Conservation (phyloP, 768 basidiomycete genomes). For the Pleurotus citrinopileatus region DNA sequence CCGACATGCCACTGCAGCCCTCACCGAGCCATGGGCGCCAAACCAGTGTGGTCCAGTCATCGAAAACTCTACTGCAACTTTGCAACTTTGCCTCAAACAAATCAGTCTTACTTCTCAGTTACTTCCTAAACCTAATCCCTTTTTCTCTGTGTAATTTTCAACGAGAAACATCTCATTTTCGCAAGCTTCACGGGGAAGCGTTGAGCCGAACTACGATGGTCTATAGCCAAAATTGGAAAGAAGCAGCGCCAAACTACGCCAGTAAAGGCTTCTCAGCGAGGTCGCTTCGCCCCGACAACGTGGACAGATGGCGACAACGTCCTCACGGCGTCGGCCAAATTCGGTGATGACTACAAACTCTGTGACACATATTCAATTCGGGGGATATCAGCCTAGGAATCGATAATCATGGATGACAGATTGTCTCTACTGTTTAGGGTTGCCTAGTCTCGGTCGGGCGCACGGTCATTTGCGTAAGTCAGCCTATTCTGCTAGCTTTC, state of each 20-base stretch:
- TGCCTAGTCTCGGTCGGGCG: too few relatives aligned
- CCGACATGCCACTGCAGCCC: background rate
- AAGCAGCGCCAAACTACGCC: background rate
- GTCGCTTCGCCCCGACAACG: background rate
- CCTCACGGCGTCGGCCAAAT: background rate
- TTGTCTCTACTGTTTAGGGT: too few relatives aligned
- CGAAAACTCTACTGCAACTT: too few relatives aligned
- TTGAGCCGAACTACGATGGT: background rate
- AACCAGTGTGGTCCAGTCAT: background rate
- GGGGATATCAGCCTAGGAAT: too few relatives aligned
- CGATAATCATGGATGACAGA: too few relatives aligned
- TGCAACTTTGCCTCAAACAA: background rate
- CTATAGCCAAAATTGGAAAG: background rate
- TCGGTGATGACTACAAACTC: too few relatives aligned
- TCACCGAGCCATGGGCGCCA: background rate
- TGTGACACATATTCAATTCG: too few relatives aligned
- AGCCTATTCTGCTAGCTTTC: too few relatives aligned
- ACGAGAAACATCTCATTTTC: background rate
- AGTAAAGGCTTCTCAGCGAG: too few relatives aligned
- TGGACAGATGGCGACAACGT: background rate
- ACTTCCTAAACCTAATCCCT: background rate
- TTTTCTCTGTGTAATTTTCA: background rate
- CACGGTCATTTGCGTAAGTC: too few relatives aligned
- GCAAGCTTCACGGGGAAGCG: background rate
- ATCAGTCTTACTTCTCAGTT: background rate